Percentiles rank a stretch among this genome's conserved stretches.
phyloP scores from a whole-genome alignment of 495 filamentous ascomycete genomes.

The Collariella sp. region DNA sequence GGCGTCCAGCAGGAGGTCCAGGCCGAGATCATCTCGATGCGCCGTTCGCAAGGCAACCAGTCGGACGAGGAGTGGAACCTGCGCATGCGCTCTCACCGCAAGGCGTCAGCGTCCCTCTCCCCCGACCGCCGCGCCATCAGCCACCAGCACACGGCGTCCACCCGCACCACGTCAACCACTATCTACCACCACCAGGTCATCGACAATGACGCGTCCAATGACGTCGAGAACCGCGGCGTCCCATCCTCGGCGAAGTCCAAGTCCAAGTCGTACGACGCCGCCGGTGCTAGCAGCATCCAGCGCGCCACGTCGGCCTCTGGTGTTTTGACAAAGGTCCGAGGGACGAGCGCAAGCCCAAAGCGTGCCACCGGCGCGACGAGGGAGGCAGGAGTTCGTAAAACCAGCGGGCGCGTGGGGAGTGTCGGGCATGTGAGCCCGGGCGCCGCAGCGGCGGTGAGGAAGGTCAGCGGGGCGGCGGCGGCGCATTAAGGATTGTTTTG shows the following conservation, averaged over 20 bases:
- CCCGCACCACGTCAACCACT: slow-evolving; percentile 51
- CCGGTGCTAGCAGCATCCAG: too few relatives aligned
- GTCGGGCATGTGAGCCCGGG: slow-evolving; percentile 38
- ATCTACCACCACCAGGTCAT: slow-evolving; percentile 48
- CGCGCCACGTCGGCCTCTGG: slow-evolving; percentile 54
- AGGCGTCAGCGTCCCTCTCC: slow-evolving; percentile 36
- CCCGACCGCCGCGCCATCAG: slow-evolving; percentile 37
- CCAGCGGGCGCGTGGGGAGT: slow-evolving; percentile 87
- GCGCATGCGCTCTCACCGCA: slow-evolving; percentile 57
- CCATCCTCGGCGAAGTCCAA: slow-evolving; percentile 18
- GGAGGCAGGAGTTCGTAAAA: slow-evolving; percentile 69
- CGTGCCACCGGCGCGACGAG: slow-evolving; percentile 45
- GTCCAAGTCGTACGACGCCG: slow-evolving; percentile 59
- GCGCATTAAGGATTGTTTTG: not conserved
- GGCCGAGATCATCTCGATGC: slow-evolving; percentile 40
- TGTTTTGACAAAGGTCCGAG: slow-evolving; percentile 66
- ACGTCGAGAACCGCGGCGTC: slow-evolving; percentile 44
- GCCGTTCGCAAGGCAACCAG: slow-evolving; percentile 52
- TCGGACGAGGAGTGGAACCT: slow-evolving; percentile 72
- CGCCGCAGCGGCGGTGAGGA: slow-evolving; percentile 27
- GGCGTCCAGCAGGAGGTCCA: slow-evolving; percentile 16
- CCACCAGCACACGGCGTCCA: slow-evolving; percentile 53
- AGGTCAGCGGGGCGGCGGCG: slow-evolving; percentile 31
- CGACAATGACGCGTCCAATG: slow-evolving; percentile 48
- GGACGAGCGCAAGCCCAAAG: slow-evolving; percentile 49